These are phyloP conservation scores for Candolleomyces aberdarensis DNA, from an alignment of 768 basidiomycete species.

Conservation along the genomic window DNA sequence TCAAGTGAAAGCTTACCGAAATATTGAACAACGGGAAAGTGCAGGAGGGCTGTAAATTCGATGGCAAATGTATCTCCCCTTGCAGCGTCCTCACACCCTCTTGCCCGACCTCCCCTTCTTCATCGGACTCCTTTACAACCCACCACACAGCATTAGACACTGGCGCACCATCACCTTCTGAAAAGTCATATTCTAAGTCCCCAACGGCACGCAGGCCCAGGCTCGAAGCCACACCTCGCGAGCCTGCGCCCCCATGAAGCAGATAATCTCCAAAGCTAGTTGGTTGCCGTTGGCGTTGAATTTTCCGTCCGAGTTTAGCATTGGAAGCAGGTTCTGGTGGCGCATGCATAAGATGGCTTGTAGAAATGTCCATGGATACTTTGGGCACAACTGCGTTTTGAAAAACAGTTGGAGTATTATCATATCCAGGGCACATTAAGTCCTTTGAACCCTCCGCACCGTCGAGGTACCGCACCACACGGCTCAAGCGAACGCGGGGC, in stretches of 20 bases:
- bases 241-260: too few species aligned
- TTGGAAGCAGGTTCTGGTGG: too few species aligned
- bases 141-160: not conserved
- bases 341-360: too few species aligned
- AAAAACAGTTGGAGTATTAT: not conserved
- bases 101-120: not conserved
- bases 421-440: not conserved
- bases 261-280: too few species aligned
- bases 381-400: not conserved
- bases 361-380: not conserved
- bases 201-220: too few species aligned
- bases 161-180: too few species aligned
- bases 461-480: slow-evolving; percentile 15
- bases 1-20: not conserved
- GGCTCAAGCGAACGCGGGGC: slow-evolving; percentile 16
- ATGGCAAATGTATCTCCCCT: slow-evolving; percentile 1
- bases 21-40: not conserved
- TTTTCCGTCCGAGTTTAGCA: too few species aligned
- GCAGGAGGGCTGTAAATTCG: not conserved
- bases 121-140: not conserved
- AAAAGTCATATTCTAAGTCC: too few species aligned
- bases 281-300: too few species aligned
- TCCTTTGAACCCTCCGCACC: not conserved
- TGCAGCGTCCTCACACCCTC: not conserved
- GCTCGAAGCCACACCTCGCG: not conserved